Evolutionary conservation across 1,284 basidiomycete species (phyloP).

Genomic region (Volvariella volvacea): DNA sequence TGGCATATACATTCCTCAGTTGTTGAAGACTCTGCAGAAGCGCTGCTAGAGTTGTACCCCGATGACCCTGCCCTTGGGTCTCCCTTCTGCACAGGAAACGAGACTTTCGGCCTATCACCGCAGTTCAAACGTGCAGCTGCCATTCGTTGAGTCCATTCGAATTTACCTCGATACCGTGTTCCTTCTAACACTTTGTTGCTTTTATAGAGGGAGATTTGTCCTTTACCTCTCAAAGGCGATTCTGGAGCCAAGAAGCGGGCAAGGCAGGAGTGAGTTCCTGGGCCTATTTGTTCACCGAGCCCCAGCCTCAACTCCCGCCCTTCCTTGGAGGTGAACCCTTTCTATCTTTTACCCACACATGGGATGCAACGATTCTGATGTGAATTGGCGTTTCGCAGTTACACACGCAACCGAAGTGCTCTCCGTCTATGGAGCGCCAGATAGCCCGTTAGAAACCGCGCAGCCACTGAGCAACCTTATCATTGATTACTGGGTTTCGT

Average conservation of each 20-base stretch:
- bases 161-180: background rate
- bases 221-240: slow-evolving; percentile 35
- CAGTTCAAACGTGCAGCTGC: slow-evolving; percentile 40
- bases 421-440: slow-evolving; percentile 30
- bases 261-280: slow-evolving; percentile 33
- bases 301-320: slow-evolving; percentile 19
- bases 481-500: slow-evolving; percentile 49
- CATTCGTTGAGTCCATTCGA: slow-evolving; percentile 21
- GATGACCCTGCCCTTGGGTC: slow-evolving; percentile 41
- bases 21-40: slow-evolving; percentile 19
- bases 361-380: too few species aligned
- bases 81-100: slow-evolving; percentile 43
- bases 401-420: slow-evolving; percentile 31
- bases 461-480: slow-evolving; percentile 29
- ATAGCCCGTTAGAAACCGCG: slow-evolving; percentile 18
- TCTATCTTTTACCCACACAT: background rate
- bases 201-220: slow-evolving; percentile 31
- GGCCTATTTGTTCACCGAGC: slow-evolving; percentile 44
- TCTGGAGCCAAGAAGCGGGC: slow-evolving; percentile 31
- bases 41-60: slow-evolving; percentile 39
- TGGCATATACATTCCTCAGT: slow-evolving; percentile 13
- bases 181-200: background rate
- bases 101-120: slow-evolving; percentile 39
- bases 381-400: too few species aligned
- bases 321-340: slow-evolving; percentile 25